phyloP scores from a whole-genome alignment of 345 rosid genomes.

The Microthlaspi erraticum region DNA sequence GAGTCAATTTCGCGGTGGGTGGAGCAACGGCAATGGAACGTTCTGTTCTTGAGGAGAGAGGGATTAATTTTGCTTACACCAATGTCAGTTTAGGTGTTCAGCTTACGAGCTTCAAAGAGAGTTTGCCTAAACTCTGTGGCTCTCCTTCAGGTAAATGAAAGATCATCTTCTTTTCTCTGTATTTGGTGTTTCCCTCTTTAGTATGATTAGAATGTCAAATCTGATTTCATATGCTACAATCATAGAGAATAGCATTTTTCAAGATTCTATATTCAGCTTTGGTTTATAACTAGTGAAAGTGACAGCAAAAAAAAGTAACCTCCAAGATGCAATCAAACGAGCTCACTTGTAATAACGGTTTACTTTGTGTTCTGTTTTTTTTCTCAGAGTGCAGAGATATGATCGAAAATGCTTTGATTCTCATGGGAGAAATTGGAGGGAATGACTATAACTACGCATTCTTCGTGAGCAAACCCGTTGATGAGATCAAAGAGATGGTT shows the following conservation, averaged over 20 bases:
- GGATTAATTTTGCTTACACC: conserved; percentile 26
- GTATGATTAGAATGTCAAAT: no score
- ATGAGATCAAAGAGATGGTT: conserved; percentile 43
- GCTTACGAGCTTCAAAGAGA: conserved; percentile 48
- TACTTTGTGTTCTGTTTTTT: neutral
- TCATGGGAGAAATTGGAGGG: conserved; percentile 70
- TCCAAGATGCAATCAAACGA: no score
- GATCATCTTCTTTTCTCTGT: neutral
- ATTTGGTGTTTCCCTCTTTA: neutral
- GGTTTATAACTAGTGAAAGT: no score
- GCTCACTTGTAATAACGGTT: no score
- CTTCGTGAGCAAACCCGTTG: conserved; percentile 13
- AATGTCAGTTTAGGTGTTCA: conserved; percentile 49
- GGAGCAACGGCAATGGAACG: conserved; percentile 54
- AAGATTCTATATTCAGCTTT: no score
- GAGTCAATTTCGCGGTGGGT: conserved; percentile 57
- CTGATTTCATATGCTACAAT: neutral
- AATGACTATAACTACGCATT: conserved; percentile 53
- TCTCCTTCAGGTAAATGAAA: conserved; percentile 41
- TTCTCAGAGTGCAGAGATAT: conserved; percentile 43
- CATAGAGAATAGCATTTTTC: no score
- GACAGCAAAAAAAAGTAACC: no score
- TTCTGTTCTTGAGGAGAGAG: conserved; percentile 39
- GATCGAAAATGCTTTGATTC: conserved; percentile 49
- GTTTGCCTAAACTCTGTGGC: conserved; percentile 46